Percentiles rank a stretch among this genome's conserved stretches.
These are phyloP conservation scores for Dichotomocladium elegans DNA, from an alignment of 371 early-diverging fungal genomes.

Conservation along the genomic window DNA sequence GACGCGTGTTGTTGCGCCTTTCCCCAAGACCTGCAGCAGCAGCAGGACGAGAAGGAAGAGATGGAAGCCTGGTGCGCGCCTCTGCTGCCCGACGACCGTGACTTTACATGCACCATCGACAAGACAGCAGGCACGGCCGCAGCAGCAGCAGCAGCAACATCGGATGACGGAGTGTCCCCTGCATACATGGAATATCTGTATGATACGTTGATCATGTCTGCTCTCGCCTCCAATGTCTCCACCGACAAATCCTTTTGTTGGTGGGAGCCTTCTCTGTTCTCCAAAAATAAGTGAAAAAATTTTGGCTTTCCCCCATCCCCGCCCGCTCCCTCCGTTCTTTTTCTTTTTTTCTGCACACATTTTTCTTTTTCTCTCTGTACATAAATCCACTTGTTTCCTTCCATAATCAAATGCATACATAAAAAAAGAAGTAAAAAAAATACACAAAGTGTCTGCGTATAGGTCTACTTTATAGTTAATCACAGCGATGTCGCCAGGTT, in stretches of 20 bases:
- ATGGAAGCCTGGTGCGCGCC: too few species aligned
- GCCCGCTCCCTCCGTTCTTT: not conserved
- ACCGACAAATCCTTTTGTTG: constrained; percentile 36
- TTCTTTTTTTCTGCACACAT: constrained; percentile 1
- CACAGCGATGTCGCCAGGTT: not conserved
- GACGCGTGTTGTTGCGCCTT: too few species aligned
- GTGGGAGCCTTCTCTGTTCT: constrained; percentile 24
- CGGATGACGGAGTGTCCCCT: constrained; percentile 8
- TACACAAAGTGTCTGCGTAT: not conserved
- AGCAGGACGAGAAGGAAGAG: too few species aligned
- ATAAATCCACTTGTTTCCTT: constrained; percentile 1
- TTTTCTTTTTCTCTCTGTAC: constrained; percentile 4
- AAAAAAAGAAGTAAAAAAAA: not conserved
- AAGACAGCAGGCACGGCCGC: constrained; percentile 1
- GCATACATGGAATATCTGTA: constrained; percentile 41
- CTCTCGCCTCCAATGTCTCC: constrained; percentile 17
- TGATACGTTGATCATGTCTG: constrained; percentile 40
- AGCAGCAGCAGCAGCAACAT: not conserved
- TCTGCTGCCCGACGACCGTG: constrained; percentile 32
- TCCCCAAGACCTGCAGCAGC: not conserved
- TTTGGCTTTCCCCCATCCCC: not conserved
- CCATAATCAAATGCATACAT: not conserved
- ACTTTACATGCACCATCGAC: constrained; percentile 15
- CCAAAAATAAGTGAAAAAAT: constrained; percentile 7
- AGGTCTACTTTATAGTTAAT: not conserved